Evolutionary conservation across 768 basidiomycete genomes (phyloP).

Genomic region (Tephrocybe sp.): DNA sequence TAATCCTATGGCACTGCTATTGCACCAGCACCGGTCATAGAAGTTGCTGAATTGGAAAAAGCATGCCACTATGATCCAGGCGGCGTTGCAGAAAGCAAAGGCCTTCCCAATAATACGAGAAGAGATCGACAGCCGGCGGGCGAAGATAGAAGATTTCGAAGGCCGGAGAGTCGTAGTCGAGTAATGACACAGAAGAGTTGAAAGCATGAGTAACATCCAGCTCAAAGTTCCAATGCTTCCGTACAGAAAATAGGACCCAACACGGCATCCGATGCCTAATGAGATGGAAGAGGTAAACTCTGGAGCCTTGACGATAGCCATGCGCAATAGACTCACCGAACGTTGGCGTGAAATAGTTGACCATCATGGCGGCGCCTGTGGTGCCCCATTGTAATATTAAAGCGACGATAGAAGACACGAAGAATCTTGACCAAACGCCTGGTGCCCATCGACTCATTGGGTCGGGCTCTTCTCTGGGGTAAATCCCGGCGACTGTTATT

Average conservation of each 20-base stretch:
- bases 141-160: conserved; percentile 10
- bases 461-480: neutral
- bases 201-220: conserved; percentile 23
- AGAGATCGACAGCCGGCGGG: conserved; percentile 19
- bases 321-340: conserved; percentile 15
- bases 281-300: neutral
- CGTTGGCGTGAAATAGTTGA: conserved; percentile 22
- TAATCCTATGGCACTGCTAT: conserved; percentile 22
- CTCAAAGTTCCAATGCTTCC: conserved; percentile 21
- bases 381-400: conserved; percentile 26
- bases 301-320: neutral
- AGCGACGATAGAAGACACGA: conserved; percentile 4
- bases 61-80: conserved; percentile 24
- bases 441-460: conserved; percentile 4
- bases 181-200: conserved; percentile 25
- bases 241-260: conserved; percentile 23
- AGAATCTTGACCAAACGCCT: neutral
- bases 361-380: conserved; percentile 22
- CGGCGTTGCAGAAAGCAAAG: conserved; percentile 21
- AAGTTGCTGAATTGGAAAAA: conserved; percentile 26
- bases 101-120: conserved; percentile 23
- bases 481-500: neutral
- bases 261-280: conserved; percentile 22
- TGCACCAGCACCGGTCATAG: conserved; percentile 27
- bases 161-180: conserved; percentile 16